Conservation (phyloP, 2,329 filamentous ascomycete genomes). For the Colletotrichum shisoi region DNA sequence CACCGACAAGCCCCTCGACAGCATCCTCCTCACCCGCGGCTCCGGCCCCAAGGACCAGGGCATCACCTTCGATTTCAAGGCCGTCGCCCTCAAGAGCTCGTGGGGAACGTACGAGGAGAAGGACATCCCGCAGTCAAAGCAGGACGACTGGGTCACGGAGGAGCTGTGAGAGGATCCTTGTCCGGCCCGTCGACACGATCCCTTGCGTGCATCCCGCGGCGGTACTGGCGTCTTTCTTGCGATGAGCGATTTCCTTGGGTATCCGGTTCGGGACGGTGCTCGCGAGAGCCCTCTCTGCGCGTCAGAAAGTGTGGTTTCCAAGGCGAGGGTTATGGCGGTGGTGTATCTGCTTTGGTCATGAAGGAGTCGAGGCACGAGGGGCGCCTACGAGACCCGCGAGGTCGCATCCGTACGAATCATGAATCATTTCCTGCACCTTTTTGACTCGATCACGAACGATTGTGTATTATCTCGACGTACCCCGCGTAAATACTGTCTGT, state of each 20-base stretch:
- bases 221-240: not conserved
- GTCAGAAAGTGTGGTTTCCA: too few relatives aligned
- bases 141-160: slow-evolving; percentile 29
- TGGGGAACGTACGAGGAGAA: slow-evolving; percentile 33
- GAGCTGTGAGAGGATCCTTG: slow-evolving; percentile 7
- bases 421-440: not conserved
- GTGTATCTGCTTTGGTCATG: not conserved
- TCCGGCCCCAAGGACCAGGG: slow-evolving; percentile 20
- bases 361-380: not conserved
- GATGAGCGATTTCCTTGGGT: not conserved
- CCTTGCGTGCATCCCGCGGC: not conserved
- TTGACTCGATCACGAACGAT: too few relatives aligned
- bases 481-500: too few relatives aligned
- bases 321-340: not conserved
- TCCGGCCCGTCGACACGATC: not conserved
- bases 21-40: slow-evolving; percentile 30
- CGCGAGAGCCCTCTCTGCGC: not conserved
- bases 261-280: not conserved
- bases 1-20: slow-evolving; percentile 37
- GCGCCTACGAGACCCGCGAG: not conserved
- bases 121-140: not conserved
- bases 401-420: slow-evolving; percentile 1
- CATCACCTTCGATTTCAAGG: slow-evolving; percentile 36
- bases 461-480: not conserved
- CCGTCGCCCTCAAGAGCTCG: slow-evolving; percentile 35